phyloP scores from a whole-genome alignment of 768 basidiomycete genomes.

The Lentinula detonsa region DNA sequence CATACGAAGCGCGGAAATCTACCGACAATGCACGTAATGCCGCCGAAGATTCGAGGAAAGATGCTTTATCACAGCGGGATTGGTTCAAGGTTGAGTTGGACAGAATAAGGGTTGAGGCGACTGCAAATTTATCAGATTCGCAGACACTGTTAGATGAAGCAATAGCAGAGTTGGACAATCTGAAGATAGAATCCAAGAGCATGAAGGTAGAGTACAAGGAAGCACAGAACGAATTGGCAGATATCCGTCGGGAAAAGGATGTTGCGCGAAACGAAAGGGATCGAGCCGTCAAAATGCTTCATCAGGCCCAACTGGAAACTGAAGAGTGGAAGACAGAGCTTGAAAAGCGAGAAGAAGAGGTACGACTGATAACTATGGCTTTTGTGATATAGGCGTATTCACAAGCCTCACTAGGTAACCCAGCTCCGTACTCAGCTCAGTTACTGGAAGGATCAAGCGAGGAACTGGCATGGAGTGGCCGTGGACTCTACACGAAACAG shows the following conservation, averaged over 20 bases:
- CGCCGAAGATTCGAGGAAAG: neutral
- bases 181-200: neutral
- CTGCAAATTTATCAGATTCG: neutral
- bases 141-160: neutral
- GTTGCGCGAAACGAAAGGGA: slow-evolving; percentile 30
- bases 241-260: slow-evolving; percentile 27
- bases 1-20: neutral
- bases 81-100: neutral
- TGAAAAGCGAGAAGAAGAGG: slow-evolving; percentile 36
- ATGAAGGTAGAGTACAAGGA: neutral
- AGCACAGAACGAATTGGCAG: neutral
- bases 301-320: slow-evolving; percentile 36
- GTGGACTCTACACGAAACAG: slow-evolving; percentile 67
- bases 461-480: slow-evolving; percentile 68
- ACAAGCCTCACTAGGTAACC: slow-evolving; percentile 54
- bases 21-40: neutral
- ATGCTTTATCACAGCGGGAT: neutral
- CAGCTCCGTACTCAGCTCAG: slow-evolving; percentile 58
- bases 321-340: slow-evolving; percentile 43
- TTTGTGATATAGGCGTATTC: slow-evolving; percentile 28
- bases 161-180: neutral
- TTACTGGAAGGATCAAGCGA: slow-evolving; percentile 73
- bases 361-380: slow-evolving; percentile 21
- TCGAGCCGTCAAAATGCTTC: slow-evolving; percentile 39
- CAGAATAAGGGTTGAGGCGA: neutral